Base-by-base conservation (phyloP, 495 filamentous ascomycete species). In the Arthonia radiata region DNA sequence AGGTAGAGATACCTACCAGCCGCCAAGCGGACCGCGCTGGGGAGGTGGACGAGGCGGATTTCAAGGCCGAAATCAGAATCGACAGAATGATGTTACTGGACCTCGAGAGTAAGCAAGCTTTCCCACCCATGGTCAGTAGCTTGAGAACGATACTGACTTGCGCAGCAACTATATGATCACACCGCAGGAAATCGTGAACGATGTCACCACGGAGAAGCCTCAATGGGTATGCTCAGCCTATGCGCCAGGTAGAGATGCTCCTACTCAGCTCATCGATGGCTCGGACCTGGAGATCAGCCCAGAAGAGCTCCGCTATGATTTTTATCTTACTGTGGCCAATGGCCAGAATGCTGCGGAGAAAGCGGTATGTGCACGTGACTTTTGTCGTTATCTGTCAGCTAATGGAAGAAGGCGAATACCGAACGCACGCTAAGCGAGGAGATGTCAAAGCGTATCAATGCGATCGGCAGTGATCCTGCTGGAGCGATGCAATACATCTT, bases 181-280 rank as follows among this genome's bases (percentile, higher is more conserved):
- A 7, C 19, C 7, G 11, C 19, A 22, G 11, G 11, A 6, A 22
- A 6, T 22, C 19, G 19, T 7, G 11, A 11, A 22, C 11, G 19
- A 22, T 22, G 7, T 22, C 19, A 6, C 7, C 19, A 11, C 19
- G 11, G 74, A 80, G 28, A 61, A 58, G 12, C 81, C 81, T 19
- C 40, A 56, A 54, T 92, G 78, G 74, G 59, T 79, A 8, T 59
- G 90, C n/a, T 89, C 81, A 0, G 58, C 66, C 19, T 92, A 82
- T 45, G 71, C 63, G 4, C 78, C 81, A 1, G 67, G 63, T 3
- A 55, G 49, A 34, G 59, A 77, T 28, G 67, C 68, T 1, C 80
- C 80, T 1, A 59, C 61, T 8, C 76, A 81, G 42, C 54, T 91
- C 1, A 80, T 89, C 37, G 79, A 76, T 12, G 78, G 78, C 4